Conservation (phyloP, 441 rosid species). For the Manihot esculenta region DNA sequence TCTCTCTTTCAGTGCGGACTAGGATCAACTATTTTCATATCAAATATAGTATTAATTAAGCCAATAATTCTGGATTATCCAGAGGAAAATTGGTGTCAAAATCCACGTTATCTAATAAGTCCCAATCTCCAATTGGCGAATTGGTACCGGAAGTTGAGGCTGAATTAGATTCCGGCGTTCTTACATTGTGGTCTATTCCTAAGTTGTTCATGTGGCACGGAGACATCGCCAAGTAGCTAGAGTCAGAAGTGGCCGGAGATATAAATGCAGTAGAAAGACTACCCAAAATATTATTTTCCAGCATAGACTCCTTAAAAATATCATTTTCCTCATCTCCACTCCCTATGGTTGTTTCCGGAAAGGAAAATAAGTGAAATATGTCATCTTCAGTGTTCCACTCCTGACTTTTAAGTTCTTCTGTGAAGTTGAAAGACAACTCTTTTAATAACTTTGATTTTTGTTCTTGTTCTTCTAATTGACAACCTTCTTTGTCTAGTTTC, state of each 20-base stretch:
- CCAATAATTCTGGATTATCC: conserved; percentile 38
- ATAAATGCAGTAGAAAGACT: conserved; percentile 34
- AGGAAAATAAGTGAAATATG: conserved; percentile 35
- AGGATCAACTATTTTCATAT: too few relatives aligned
- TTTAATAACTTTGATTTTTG: conserved; percentile 22
- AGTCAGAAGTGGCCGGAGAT: conserved; percentile 29
- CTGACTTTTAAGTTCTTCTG: conserved; percentile 26
- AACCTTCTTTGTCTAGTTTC: conserved; percentile 15
- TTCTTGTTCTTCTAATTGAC: conserved; percentile 11
- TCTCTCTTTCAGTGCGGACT: too few relatives aligned
- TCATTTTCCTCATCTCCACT: conserved; percentile 24
- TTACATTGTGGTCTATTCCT: conserved; percentile 27
- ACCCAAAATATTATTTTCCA: conserved; percentile 25
- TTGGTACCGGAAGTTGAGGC: conserved; percentile 40
- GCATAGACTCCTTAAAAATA: neutral
- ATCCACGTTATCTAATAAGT: conserved; percentile 23
- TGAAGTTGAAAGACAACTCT: conserved; percentile 24
- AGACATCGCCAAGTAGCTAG: conserved; percentile 39
- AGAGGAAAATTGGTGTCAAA: conserved; percentile 40
- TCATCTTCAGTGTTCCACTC: conserved; percentile 27
- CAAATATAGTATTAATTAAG: neutral
- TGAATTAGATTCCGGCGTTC: conserved; percentile 41
- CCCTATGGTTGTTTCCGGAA: conserved; percentile 24
- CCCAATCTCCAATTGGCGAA: conserved; percentile 40
- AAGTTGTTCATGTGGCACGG: conserved; percentile 25